phyloP scores from a whole-genome alignment of 202 grass and related monocot genomes.

The Setaria italica region DNA sequence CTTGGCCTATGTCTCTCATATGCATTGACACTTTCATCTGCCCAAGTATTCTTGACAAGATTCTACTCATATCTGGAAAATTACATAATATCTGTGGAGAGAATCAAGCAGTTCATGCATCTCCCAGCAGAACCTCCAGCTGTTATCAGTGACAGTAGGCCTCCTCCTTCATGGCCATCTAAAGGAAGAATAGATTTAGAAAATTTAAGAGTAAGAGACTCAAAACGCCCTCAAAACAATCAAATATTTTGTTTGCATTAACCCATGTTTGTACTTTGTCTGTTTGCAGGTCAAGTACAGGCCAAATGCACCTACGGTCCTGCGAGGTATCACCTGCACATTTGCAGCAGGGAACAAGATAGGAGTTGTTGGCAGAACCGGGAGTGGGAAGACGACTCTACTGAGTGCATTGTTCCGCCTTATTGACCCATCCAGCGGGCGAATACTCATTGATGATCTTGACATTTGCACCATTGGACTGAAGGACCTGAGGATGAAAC shows the following conservation, averaged over 20 bases:
- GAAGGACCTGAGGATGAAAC: conserved; percentile 77
- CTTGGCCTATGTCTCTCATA: conserved; percentile 86
- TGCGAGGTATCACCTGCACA: conserved; percentile 86
- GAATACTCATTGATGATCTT: conserved; percentile 74
- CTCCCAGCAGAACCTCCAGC: conserved; percentile 72
- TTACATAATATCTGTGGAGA: conserved; percentile 89
- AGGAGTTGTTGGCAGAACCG: conserved; percentile 87
- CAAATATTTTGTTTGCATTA: not conserved
- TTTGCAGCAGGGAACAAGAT: conserved; percentile 72
- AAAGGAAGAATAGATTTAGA: conserved; percentile 81
- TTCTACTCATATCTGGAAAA: conserved; percentile 93
- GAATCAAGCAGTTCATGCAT: conserved; percentile 85
- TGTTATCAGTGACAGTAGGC: conserved; percentile 60
- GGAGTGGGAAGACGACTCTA: conserved; percentile 87
- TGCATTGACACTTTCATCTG: conserved; percentile 79
- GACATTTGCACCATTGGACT: conserved; percentile 82
- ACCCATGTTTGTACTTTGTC: not conserved
- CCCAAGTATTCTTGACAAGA: conserved; percentile 72
- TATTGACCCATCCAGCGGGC: conserved; percentile 65
- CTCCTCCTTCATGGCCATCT: conserved; percentile 72
- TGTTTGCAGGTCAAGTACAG: conserved; percentile 77
- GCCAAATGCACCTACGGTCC: conserved; percentile 54
- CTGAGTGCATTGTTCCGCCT: conserved; percentile 74
- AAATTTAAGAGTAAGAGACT: conserved; percentile 65
- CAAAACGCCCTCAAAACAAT: not conserved